Percentiles rank a stretch among this genome's conserved stretches.
These are phyloP conservation scores for Suillus hirtellus DNA, from an alignment of 768 basidiomycete species.

Conservation along the genomic window DNA sequence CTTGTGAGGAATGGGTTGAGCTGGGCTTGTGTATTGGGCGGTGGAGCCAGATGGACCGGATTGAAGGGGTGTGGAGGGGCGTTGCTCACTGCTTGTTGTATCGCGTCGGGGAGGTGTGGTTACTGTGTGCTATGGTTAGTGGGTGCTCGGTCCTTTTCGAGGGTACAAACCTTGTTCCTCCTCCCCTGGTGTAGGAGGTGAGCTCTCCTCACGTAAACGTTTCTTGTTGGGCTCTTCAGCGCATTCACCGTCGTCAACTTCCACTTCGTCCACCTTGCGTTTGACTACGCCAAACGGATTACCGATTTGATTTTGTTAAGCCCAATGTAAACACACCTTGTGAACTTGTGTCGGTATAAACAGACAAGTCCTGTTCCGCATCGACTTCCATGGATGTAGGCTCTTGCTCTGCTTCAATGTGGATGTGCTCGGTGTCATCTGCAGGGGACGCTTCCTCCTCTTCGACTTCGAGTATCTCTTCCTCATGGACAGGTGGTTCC, in stretches of 20 bases:
- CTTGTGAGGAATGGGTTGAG: conserved; percentile 45
- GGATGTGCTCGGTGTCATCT: conserved; percentile 27
- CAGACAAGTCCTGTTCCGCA: background rate
- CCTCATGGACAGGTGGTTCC: background rate
- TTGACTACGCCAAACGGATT: conserved; percentile 44
- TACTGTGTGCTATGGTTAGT: conserved; percentile 9
- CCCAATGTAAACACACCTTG: background rate
- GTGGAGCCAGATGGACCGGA: conserved; percentile 1
- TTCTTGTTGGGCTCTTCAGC: conserved; percentile 54
- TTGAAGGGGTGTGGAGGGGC: conserved; percentile 21
- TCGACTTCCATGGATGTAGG: conserved; percentile 25
- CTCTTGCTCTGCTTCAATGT: conserved; percentile 36
- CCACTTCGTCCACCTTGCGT: conserved; percentile 62
- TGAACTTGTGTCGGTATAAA: background rate
- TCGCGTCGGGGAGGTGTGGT: conserved; percentile 20
- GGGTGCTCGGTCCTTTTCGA: background rate
- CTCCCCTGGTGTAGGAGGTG: conserved; percentile 52
- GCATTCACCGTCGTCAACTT: conserved; percentile 47
- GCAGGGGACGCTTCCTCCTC: background rate
- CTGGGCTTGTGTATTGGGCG: conserved; percentile 1
- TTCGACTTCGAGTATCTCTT: background rate
- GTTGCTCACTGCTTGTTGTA: conserved; percentile 20
- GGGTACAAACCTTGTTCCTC: conserved; percentile 51
- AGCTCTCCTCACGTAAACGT: conserved; percentile 65
- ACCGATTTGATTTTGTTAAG: background rate